Percentiles rank a stretch among this genome's conserved stretches.
These are phyloP conservation scores for Aeminium ludgeri DNA, from an alignment of 495 filamentous ascomycete genomes.

Conservation along the genomic window DNA sequence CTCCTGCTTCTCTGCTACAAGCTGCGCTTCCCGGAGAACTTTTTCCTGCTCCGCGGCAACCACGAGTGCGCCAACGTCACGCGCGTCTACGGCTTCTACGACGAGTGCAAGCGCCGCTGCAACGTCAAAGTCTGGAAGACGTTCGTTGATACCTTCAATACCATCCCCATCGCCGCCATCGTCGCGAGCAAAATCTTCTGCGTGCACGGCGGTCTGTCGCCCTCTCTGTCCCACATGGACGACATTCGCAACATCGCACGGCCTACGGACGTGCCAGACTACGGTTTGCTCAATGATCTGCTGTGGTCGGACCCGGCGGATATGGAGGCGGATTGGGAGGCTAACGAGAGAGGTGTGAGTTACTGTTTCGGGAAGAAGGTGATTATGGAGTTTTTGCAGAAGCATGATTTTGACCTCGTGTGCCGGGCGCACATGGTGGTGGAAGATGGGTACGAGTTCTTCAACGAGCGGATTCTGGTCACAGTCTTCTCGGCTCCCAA, in stretches of 20 bases:
- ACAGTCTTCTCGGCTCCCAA: constrained; percentile 98
- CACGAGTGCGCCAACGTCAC: constrained; percentile 99
- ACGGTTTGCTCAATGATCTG: constrained; percentile 87
- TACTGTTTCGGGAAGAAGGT: constrained; percentile 99
- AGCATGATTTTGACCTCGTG: constrained; percentile 93
- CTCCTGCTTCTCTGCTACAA: constrained; percentile 94
- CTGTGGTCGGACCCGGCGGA: constrained; percentile 97
- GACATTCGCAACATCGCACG: constrained; percentile 92
- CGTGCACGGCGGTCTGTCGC: constrained; percentile 90
- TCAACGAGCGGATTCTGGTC: constrained; percentile 84
- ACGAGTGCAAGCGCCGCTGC: constrained; percentile 93
- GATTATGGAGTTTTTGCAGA: constrained; percentile 87
- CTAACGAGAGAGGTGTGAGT: constrained; percentile 91
- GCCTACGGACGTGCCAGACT: constrained; percentile 95
- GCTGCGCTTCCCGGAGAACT: constrained; percentile 96
- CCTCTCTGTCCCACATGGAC: constrained; percentile 87
- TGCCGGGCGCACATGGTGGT: constrained; percentile 99
- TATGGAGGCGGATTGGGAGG: constrained; percentile 91
- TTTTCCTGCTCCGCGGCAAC: constrained; percentile 92
- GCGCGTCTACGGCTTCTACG: constrained; percentile 96
- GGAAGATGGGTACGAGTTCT: constrained; percentile 98
- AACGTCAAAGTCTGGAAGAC: constrained; percentile 99
- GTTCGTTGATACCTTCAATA: constrained; percentile 96
- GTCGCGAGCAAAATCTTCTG: constrained; percentile 99
- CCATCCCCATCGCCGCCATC: constrained; percentile 84